Base-by-base conservation (phyloP, 1,284 basidiomycete species). In the Ganoderma lucidum region DNA sequence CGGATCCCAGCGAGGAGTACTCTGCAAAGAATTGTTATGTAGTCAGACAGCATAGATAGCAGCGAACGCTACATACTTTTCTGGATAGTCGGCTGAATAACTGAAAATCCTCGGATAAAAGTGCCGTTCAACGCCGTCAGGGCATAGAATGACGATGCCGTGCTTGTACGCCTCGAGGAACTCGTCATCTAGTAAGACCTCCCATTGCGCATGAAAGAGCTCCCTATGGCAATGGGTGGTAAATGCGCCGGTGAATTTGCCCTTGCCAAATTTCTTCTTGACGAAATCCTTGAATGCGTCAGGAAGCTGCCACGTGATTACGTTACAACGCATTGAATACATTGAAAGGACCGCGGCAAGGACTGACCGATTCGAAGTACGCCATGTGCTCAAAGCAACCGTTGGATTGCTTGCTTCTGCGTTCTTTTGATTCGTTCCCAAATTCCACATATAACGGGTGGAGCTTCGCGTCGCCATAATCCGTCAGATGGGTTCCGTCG, bases 391-490 rank as follows among this genome's bases (percentile, higher is more conserved):
- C 48, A 12, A 51, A 51, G 9, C 48, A 51, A 4, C 23, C 23
- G 9, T 23, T 71, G 35, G 67, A 63, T 1, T 77, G 78, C 35
- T 62, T 62, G 5, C 61, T 55, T 10, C 78, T 73, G 1, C 62
- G 48, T 41, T 77, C 76, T 66, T 81, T 81, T 3, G 75, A 75
- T 56, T 76, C 73, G 55, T 80, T 80, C 0, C 77, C 79, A 45
- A 80, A 74, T 53, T 71, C 74, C 9, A 71, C 9, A 70, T 81
- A 82, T 0, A 79, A 42, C 0, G 81, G 80, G 79, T 80, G 81
- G 0, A 76, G 58, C 45, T 75, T 76, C 8, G 76, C 69, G 15
- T 69, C 65, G 2, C 80, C 78, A 59, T 80, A 81, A 2, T 55
- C 35, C 12, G 63, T 55, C 19, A 64, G 32, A 17, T 64, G 63